phyloP scores from a whole-genome alignment of 139 green algal genomes.

The Volvox africanus region DNA sequence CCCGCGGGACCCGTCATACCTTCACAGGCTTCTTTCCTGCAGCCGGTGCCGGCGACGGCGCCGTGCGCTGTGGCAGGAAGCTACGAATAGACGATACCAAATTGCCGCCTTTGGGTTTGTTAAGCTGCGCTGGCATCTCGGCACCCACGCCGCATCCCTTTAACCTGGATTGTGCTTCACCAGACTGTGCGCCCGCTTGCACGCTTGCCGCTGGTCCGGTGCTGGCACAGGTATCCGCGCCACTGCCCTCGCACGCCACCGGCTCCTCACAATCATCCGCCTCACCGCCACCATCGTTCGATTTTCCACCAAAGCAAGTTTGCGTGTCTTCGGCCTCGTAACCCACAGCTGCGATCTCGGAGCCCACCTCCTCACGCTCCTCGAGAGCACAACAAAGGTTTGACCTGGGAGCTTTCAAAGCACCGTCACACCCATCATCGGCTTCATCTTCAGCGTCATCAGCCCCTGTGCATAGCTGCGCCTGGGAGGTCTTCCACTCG shows the following conservation, averaged over 20 bases:
- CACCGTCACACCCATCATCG: not conserved
- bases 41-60: conserved; percentile 52
- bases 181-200: not conserved
- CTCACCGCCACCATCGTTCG: too few species aligned
- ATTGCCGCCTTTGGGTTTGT: conserved; percentile 61
- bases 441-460: not conserved
- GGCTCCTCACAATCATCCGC: too few species aligned
- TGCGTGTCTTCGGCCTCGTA: too few species aligned
- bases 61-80: conserved; percentile 72
- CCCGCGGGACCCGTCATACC: conserved; percentile 36
- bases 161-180: not conserved
- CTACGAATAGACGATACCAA: conserved; percentile 76
- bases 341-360: not conserved
- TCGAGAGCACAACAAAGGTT: not conserved
- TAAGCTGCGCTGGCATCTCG: not conserved
- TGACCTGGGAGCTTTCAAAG: not conserved
- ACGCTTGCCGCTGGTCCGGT: too few species aligned
- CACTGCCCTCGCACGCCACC: too few species aligned
- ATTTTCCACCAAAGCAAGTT: too few species aligned
- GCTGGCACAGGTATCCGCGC: too few species aligned
- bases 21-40: conserved; percentile 75
- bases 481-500: not conserved
- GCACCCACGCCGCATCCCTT: not conserved
- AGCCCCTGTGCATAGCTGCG: not conserved
- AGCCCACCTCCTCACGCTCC: not conserved